Base-by-base conservation (phyloP, 768 basidiomycete species). In the Hydnum rufescens region DNA sequence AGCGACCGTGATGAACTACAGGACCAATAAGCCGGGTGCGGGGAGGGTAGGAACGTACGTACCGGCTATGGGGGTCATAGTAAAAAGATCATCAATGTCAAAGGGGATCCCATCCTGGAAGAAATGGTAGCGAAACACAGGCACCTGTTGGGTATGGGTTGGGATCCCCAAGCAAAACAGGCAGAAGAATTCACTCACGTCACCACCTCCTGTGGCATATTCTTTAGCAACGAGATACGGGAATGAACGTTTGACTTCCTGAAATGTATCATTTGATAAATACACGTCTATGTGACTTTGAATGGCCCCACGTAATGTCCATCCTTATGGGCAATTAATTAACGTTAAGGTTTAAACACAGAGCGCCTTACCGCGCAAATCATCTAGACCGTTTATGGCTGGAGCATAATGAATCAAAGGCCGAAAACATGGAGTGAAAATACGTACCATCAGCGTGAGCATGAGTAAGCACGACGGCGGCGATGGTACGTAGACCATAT, bases 321-420 rank as follows among this genome's bases (percentile, higher is more conserved):
- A 88, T 50, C 72, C 84, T 84, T 58, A 26, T 26, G 57, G 55
- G n/a, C n/a, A n/a, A n/a, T n/a, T n/a, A n/a, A n/a, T n/a, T n/a
- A n/a, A n/a, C n/a, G 16, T 19, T 18, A 52, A 25, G 55, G 46
- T 32, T 53, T 49, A 42, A 47, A 26, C 49, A 51, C 25, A 29
- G 36, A 28, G 54, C 42, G 32, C 63, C 69, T 53, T 56, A 80
- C 84, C 81, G 69, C 88, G 71, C 32, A 92, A 67, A 64, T 93
- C 89, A 65, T 93, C 89, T 53, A 93, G 64, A 2, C 89, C 89
- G 60, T 88, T 87, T 69, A 88, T 85, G 4, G 89, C 88, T 13
- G 13, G 25, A 32, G 26, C 4, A 5, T 16, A 32, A 48, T 3
- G 26, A n/a, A n/a, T 5, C 3, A 1, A 22, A 19, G 26, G 4